A percentile compares a stretch with the other conserved stretches of the same genome.
These are phyloP conservation scores for Gryganskiella cystojenkinii DNA, from an alignment of 192 early-diverging fungal genomes.

Conservation along the genomic window DNA sequence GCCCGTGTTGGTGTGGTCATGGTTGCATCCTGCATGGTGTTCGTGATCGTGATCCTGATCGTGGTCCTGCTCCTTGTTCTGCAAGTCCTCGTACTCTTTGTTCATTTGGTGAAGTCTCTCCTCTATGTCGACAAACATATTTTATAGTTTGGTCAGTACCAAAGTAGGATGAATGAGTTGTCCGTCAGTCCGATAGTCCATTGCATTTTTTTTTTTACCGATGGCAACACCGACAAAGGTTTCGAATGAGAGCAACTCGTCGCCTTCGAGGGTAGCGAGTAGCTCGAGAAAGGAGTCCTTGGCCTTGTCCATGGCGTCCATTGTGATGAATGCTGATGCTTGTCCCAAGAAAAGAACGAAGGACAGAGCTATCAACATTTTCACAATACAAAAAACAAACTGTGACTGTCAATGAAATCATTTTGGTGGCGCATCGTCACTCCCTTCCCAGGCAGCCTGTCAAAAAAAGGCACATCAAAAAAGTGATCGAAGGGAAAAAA, in stretches of 20 bases:
- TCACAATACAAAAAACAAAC: not conserved
- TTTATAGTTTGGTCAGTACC: not conserved
- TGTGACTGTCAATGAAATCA: no score
- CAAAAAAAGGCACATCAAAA: not conserved
- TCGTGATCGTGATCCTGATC: constrained; percentile 16
- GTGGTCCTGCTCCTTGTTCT: not conserved
- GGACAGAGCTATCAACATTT: not conserved
- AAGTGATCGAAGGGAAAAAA: not conserved
- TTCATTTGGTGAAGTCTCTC: constrained; percentile 37
- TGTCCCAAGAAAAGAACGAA: not conserved
- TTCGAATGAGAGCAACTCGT: constrained; percentile 49
- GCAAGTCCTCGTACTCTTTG: constrained; percentile 25
- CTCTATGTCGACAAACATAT: constrained; percentile 18
- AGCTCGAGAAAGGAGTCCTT: constrained; percentile 45
- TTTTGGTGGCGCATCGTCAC: no score
- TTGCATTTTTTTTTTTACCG: constrained; percentile 13
- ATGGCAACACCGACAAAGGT: constrained; percentile 49
- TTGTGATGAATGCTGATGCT: not conserved
- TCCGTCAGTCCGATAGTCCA: not conserved
- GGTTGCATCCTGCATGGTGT: constrained; percentile 42
- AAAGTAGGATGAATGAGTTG: not conserved
- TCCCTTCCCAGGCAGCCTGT: no score
- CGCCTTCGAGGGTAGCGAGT: constrained; percentile 37
- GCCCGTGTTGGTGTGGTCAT: constrained; percentile 12
- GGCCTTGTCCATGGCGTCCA: constrained; percentile 38